Base-by-base conservation (phyloP, 140 eudicot genomes). In the Senecio squalidus region DNA sequence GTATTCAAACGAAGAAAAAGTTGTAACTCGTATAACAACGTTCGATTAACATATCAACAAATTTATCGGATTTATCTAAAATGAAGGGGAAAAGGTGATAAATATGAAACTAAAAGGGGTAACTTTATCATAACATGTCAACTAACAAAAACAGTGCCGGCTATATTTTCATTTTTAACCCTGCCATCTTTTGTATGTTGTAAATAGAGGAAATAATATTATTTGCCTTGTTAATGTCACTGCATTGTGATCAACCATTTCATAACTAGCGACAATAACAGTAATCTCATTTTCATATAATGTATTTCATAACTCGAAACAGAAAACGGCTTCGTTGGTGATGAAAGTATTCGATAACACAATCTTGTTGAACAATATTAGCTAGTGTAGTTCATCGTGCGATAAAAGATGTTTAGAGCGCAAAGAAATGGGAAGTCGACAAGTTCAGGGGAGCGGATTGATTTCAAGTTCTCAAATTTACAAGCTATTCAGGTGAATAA, bases 401-500 rank as follows among this genome's bases (percentile, higher is more conserved):
- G 58, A 55, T 50, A 39, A 64, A n/a, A 28, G 43, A 75, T 89
- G 97, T 82, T 76, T 68, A 80, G 73, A 68, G 41, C 64, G 25
- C 83, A 82, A 58, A 82, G 78, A 78, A 85, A 69, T 26, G 80
- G 77, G 57, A 76, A 74, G 61, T 53, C 72, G 4, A 66, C 78
- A n/a, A 69, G 55, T 27, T 73, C 82, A 18, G 78, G 76, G 22
- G 86, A 77, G 51, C 75, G 73, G 70, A 51, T 85, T 68, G 93
- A 89, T 72, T 90, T 86, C 78, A 83, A 70, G 34, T 85, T 90
- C 67, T 85, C 94, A 73, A 71, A 74, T 54, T 76, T 90, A 17
- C 97, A 90, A 62, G 94, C 93, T 68, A 76, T 89, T 45, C 93
- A 85, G 95, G 97, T 89, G 27, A 36, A 29, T 9, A 46, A 14